phyloP scores from a whole-genome alignment of 805 yeast genomes.

The Metschnikowia cerradonensis region DNA sequence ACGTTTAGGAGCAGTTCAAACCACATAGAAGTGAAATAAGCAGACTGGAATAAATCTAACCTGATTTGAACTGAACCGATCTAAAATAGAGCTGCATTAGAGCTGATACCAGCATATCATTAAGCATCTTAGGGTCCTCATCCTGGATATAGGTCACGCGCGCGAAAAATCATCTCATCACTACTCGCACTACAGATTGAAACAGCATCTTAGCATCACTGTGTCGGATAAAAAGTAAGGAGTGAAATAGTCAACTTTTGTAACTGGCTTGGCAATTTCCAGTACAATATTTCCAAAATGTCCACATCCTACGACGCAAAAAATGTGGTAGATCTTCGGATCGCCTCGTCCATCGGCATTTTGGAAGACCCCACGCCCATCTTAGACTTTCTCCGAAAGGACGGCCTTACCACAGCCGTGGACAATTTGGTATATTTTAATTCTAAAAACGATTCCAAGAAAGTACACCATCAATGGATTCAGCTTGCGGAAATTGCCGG shows the following conservation, averaged over 20 bases:
- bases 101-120: no score
- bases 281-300: not conserved
- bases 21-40: no score
- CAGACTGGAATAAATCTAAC: no score
- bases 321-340: constrained; percentile 10
- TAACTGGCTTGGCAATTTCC: no score
- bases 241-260: not conserved
- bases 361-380: constrained; percentile 18
- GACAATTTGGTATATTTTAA: constrained; percentile 40
- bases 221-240: not conserved
- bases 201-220: not conserved
- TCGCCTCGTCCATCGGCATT: constrained; percentile 11
- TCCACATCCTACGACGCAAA: not conserved
- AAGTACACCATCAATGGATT: constrained; percentile 35
- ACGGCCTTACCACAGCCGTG: constrained; percentile 30
- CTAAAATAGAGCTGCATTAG: no score
- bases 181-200: not conserved
- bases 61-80: no score
- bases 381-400: constrained; percentile 24
- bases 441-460: constrained; percentile 49
- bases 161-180: constrained; percentile 2
- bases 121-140: no score
- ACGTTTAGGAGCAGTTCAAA: no score
- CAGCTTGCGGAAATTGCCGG: constrained; percentile 31
- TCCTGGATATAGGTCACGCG: not conserved